These are phyloP conservation scores for Pseudopithomyces maydicus DNA, from an alignment of 2,329 filamentous ascomycete species.

Conservation along the genomic window DNA sequence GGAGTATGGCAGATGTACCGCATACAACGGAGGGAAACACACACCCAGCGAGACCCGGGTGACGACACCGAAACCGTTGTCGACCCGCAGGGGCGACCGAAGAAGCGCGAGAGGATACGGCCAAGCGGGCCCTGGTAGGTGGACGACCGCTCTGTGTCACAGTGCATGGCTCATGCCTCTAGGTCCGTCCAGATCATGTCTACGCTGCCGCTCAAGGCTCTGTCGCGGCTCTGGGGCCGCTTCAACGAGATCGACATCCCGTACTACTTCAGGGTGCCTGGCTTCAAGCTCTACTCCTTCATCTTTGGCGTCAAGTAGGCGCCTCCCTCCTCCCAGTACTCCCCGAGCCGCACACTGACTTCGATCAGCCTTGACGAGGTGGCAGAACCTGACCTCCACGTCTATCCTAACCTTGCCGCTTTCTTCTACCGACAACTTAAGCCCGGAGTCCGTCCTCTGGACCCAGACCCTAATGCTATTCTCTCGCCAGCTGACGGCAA, in stretches of 20 bases:
- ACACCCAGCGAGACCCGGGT: constrained; percentile 45
- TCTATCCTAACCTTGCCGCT: constrained; percentile 88
- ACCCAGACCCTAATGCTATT: constrained; percentile 78
- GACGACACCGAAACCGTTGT: constrained; percentile 53
- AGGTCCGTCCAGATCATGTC: constrained; percentile 92
- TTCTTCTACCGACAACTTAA: constrained; percentile 98
- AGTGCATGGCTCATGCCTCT: constrained; percentile 12
- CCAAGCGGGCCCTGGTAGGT: constrained; percentile 80
- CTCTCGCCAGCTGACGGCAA: constrained; percentile 90
- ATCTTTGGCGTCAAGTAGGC: constrained; percentile 81
- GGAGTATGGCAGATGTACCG: constrained; percentile 85
- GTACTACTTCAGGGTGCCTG: constrained; percentile 84
- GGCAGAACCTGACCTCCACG: constrained; percentile 83
- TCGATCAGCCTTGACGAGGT: constrained; percentile 75
- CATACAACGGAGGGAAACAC: constrained; percentile 61
- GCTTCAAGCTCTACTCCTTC: constrained; percentile 89
- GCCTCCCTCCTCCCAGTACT: background rate
- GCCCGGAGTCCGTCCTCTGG: constrained; percentile 82
- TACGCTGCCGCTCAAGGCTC: constrained; percentile 85
- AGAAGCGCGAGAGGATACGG: constrained; percentile 66
- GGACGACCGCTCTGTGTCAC: constrained; percentile 23
- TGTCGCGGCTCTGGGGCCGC: constrained; percentile 85
- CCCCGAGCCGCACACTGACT: constrained; percentile 14
- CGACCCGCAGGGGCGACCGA: constrained; percentile 50
- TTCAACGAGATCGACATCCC: constrained; percentile 92